phyloP scores from a whole-genome alignment of 805 yeast genomes.

The Candida argentea region DNA sequence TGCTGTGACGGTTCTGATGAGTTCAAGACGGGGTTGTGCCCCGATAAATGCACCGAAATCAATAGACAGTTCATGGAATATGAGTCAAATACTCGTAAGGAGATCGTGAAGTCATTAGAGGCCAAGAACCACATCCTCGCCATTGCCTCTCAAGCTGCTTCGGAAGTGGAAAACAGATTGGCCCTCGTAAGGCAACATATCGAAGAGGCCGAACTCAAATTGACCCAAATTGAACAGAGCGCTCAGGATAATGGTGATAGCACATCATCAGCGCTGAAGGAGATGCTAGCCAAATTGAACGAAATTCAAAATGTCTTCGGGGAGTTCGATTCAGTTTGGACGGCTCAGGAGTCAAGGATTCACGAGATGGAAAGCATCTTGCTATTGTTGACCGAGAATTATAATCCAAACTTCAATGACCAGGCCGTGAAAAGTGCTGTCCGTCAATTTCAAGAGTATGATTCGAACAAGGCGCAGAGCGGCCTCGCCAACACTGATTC shows the following conservation, averaged over 20 bases:
- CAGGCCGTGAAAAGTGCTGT: slow-evolving; percentile 74
- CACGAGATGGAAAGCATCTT: slow-evolving; percentile 37
- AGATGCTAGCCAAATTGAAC: not conserved
- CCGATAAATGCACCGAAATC: slow-evolving; percentile 45
- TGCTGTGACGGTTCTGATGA: slow-evolving; percentile 98
- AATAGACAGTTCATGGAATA: slow-evolving; percentile 22
- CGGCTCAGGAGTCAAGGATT: slow-evolving; percentile 11
- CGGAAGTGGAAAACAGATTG: slow-evolving; percentile 6
- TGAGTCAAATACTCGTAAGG: slow-evolving; percentile 5
- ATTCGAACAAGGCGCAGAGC: slow-evolving; percentile 25
- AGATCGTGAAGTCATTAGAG: slow-evolving; percentile 15
- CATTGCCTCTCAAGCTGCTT: slow-evolving; percentile 10
- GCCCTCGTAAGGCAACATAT: slow-evolving; percentile 5
- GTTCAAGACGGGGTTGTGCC: slow-evolving; percentile 36
- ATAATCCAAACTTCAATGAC: slow-evolving; percentile 80
- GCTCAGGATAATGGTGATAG: slow-evolving; percentile 1
- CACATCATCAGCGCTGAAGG: slow-evolving; percentile 3
- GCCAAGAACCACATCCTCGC: slow-evolving; percentile 17
- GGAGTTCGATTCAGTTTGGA: slow-evolving; percentile 1
- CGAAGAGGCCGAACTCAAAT: slow-evolving; percentile 2
- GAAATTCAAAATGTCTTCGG: slow-evolving; percentile 1
- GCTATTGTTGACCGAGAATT: slow-evolving; percentile 40
- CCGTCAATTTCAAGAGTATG: slow-evolving; percentile 38
- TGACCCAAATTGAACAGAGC: not conserved
- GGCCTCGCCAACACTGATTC: slow-evolving; percentile 1